A percentile compares a stretch with the other conserved stretches of the same genome.
Evolutionary conservation across 495 filamentous ascomycete species (phyloP).

Genomic region (Beverwykella pulmonaria): DNA sequence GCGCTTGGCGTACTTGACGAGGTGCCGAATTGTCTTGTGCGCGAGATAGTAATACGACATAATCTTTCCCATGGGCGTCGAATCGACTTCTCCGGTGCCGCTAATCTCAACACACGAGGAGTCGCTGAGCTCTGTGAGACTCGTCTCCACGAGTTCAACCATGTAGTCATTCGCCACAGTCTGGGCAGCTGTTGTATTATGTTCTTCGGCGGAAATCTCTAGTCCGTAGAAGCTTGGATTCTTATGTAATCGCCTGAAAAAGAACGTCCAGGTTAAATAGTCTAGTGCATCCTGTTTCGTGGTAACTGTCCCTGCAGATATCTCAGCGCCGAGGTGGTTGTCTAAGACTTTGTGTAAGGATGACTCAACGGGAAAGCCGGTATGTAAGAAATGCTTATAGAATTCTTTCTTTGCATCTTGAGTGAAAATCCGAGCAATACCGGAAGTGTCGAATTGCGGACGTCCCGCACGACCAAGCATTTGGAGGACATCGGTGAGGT

Average conservation of each 20-base stretch:
- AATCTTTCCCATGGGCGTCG: slow-evolving; percentile 91
- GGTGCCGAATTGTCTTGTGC: slow-evolving; percentile 87
- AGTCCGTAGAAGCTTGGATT: slow-evolving; percentile 98
- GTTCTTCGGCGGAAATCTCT: slow-evolving; percentile 89
- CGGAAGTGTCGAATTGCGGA: slow-evolving; percentile 93
- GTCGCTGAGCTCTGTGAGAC: slow-evolving; percentile 74
- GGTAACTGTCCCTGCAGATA: slow-evolving; percentile 85
- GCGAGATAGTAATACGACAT: slow-evolving; percentile 99
- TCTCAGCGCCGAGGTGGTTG: slow-evolving; percentile 95
- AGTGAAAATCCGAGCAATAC: slow-evolving; percentile 95
- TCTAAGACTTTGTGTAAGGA: slow-evolving; percentile 94
- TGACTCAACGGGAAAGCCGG: slow-evolving; percentile 96
- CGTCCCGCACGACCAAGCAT: slow-evolving; percentile 96
- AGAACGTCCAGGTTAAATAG: slow-evolving; percentile 99
- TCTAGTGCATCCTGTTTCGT: slow-evolving; percentile 98
- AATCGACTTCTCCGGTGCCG: slow-evolving; percentile 85
- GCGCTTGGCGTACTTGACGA: slow-evolving; percentile 74
- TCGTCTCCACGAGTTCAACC: slow-evolving; percentile 85
- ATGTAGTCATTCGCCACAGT: slow-evolving; percentile 86
- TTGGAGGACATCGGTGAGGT: slow-evolving; percentile 96
- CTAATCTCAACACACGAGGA: slow-evolving; percentile 80
- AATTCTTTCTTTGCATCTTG: slow-evolving; percentile 99
- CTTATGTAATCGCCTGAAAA: slow-evolving; percentile 96
- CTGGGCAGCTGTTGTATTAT: slow-evolving; percentile 85
- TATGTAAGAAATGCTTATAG: slow-evolving; percentile 99